A percentile compares a stretch with the other conserved stretches of the same genome.
Evolutionary conservation across 2,329 filamentous ascomycete genomes (phyloP).

Genomic region (Aureobasidium sp.): DNA sequence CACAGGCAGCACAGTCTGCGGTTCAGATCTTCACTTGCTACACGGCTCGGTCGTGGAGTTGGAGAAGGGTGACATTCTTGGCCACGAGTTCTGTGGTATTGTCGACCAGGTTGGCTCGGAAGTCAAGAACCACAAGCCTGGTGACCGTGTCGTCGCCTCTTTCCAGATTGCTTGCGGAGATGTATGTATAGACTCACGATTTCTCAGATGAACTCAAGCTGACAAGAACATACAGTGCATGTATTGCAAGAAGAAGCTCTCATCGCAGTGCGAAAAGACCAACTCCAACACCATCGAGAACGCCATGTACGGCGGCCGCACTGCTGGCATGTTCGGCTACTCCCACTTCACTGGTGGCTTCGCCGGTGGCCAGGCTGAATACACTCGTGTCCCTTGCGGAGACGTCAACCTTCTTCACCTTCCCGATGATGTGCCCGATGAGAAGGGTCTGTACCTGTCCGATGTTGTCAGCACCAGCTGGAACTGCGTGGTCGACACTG

Average conservation of each 20-base stretch:
- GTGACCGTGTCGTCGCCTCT: slow-evolving; percentile 65
- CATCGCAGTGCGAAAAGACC: slow-evolving; percentile 72
- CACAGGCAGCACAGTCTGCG: slow-evolving; percentile 58
- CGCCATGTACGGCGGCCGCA: slow-evolving; percentile 71
- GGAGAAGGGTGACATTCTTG: slow-evolving; percentile 46
- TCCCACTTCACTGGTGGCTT: slow-evolving; percentile 75
- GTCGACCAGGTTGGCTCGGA: slow-evolving; percentile 40
- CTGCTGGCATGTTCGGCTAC: slow-evolving; percentile 58
- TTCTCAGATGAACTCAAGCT: not conserved
- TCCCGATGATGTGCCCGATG: slow-evolving; percentile 72
- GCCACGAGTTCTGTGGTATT: slow-evolving; percentile 47
- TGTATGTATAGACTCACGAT: not conserved
- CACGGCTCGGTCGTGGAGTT: slow-evolving; percentile 44
- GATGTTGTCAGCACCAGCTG: slow-evolving; percentile 76
- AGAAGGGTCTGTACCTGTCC: slow-evolving; percentile 74
- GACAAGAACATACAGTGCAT: slow-evolving; percentile 45
- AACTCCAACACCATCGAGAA: slow-evolving; percentile 66
- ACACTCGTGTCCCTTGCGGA: slow-evolving; percentile 71
- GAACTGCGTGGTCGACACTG: slow-evolving; percentile 76
- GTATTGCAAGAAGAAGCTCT: slow-evolving; percentile 72
- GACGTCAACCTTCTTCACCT: slow-evolving; percentile 76
- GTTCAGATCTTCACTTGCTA: slow-evolving; percentile 54
- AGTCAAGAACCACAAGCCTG: slow-evolving; percentile 38
- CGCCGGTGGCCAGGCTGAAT: slow-evolving; percentile 81
- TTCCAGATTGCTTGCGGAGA: slow-evolving; percentile 71